These are phyloP conservation scores for Rhizopogon vulgaris DNA, from an alignment of 768 basidiomycete genomes.

Conservation along the genomic window DNA sequence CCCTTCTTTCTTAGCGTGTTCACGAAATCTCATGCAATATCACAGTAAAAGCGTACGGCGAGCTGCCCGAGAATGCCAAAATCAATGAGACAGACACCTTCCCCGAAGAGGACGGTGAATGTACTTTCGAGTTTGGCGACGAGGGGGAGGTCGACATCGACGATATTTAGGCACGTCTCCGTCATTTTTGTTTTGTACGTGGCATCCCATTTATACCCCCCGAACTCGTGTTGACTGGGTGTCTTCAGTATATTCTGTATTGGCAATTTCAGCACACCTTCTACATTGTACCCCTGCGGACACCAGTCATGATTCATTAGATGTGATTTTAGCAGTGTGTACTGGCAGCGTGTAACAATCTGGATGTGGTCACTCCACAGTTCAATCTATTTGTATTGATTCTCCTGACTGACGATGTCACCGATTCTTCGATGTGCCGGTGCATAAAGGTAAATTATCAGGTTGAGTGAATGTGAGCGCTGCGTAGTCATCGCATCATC, in stretches of 20 bases:
- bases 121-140: conserved; percentile 86
- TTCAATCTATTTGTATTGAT: not conserved
- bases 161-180: conserved; percentile 55
- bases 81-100: conserved; percentile 96
- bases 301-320: conserved; percentile 16
- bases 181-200: conserved; percentile 12
- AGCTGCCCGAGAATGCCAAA: conserved; percentile 93
- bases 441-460: not conserved
- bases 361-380: conserved; percentile 8
- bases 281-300: conserved; percentile 8
- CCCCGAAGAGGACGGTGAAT: conserved; percentile 86
- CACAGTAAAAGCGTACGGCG: conserved; percentile 93
- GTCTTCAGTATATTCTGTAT: conserved; percentile 10
- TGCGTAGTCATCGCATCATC: conserved; percentile 25
- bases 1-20: not conserved
- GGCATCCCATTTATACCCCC: not conserved
- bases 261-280: conserved; percentile 4
- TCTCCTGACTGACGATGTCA: not conserved
- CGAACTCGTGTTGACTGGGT: conserved; percentile 2
- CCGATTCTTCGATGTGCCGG: not conserved
- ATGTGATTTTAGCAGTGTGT: conserved; percentile 15
- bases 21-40: conserved; percentile 6
- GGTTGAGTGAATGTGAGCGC: not conserved
- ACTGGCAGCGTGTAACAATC: conserved; percentile 10
- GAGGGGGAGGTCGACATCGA: conserved; percentile 88